Percentiles rank a stretch among this genome's conserved stretches.
These are phyloP conservation scores for Russula sp. DNA, from an alignment of 768 basidiomycete species.

Conservation along the genomic window DNA sequence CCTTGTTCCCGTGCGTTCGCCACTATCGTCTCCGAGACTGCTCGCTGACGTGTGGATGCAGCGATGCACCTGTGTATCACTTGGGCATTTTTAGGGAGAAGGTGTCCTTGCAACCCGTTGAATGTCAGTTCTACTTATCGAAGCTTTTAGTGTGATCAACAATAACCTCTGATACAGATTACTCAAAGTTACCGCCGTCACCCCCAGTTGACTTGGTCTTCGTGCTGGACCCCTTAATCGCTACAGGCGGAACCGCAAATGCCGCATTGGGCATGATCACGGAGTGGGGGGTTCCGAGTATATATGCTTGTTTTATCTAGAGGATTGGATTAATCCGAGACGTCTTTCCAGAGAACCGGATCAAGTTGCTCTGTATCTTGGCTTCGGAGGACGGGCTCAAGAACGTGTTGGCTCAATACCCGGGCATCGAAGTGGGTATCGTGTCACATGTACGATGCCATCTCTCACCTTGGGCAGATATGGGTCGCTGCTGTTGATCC, in stretches of 20 bases:
- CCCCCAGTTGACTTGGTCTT: constrained; percentile 80
- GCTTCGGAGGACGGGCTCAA: constrained; percentile 70
- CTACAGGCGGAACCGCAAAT: constrained; percentile 87
- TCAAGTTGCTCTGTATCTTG: constrained; percentile 80
- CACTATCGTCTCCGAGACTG: not conserved
- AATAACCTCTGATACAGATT: constrained; percentile 45
- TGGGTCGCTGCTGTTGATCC: constrained; percentile 83
- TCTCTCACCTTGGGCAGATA: constrained; percentile 43
- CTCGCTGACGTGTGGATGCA: constrained; percentile 26
- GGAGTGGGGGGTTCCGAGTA: constrained; percentile 77
- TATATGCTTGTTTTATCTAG: constrained; percentile 23
- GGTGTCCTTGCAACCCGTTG: constrained; percentile 81
- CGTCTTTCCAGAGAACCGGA: constrained; percentile 44
- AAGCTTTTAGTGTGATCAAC: not conserved
- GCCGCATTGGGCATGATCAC: constrained; percentile 83
- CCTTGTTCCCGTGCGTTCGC: constrained; percentile 70
- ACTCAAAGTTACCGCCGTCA: constrained; percentile 77
- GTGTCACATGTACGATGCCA: not conserved
- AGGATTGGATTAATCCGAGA: not conserved
- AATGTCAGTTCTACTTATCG: constrained; percentile 48
- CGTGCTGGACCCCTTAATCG: constrained; percentile 87
- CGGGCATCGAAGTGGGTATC: constrained; percentile 66
- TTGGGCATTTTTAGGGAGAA: constrained; percentile 88
- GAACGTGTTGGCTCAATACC: constrained; percentile 58
- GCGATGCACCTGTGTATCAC: constrained; percentile 82